A percentile compares a stretch with the other conserved stretches of the same genome.
phyloP scores from a whole-genome alignment of 345 rosid species.

The Brassica incana region DNA sequence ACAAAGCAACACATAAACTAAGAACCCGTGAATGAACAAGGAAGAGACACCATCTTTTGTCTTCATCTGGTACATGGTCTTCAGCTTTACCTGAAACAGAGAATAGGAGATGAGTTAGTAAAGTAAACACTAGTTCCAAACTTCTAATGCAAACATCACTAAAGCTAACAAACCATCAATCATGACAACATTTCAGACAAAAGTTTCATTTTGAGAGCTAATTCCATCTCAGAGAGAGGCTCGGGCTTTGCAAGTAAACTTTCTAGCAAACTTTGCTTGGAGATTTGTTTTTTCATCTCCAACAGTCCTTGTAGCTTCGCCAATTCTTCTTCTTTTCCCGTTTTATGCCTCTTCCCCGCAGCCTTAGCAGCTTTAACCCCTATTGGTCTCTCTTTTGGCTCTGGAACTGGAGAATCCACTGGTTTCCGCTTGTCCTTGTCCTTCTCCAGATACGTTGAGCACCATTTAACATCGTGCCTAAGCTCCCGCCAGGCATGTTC shows the following conservation, averaged over 20 bases:
- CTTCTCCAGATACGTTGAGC: neutral
- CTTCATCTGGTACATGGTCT: no score
- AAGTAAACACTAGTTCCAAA: no score
- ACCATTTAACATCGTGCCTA: neutral
- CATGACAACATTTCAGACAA: neutral
- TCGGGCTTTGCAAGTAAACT: neutral
- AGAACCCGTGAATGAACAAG: no score
- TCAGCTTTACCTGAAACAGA: no score
- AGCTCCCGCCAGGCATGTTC: neutral
- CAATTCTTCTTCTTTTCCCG: neutral
- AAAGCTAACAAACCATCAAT: neutral
- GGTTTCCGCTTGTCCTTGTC: neutral
- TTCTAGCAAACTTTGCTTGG: neutral
- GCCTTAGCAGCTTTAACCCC: neutral
- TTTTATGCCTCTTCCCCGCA: no score
- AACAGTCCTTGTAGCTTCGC: neutral
- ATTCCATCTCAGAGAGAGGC: neutral
- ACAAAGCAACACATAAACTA: no score
- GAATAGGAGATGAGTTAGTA: no score
- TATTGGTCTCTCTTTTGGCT: neutral
- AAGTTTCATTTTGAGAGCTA: neutral
- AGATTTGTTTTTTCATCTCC: neutral
- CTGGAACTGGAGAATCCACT: neutral
- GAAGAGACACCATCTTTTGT: no score
- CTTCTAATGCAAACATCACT: neutral